Base-by-base conservation (phyloP, 371 early-diverging fungal species). In the Actinomortierella ambigua region DNA sequence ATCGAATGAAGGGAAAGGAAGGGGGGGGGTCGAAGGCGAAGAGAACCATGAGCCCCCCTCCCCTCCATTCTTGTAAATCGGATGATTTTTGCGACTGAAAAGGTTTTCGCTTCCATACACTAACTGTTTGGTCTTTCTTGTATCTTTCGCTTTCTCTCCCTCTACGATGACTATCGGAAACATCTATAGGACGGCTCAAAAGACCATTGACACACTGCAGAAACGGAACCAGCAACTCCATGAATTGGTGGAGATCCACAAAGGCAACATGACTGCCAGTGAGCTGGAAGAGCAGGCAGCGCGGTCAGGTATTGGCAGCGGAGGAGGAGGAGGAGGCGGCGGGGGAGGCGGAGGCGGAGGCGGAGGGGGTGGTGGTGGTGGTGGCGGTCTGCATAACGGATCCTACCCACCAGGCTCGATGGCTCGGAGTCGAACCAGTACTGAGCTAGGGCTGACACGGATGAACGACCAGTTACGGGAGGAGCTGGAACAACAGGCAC, bases 401-500 rank as follows among this genome's bases (percentile, higher is more conserved):
- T 28, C n/a, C 28, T n/a, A 34, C 51, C 24, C 24, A 44, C 14
- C 6, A 57, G 57, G 20, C 42, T 55, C 17, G 14, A 50, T 34
- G 34, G 4, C 34, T 22, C 49, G 42, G 0, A 40, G 39, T 28
- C 55, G 61, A 15, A 59, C 51, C 5, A 14, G 50, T 1, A 57
- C 68, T 0, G 68, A 67, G 17, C 22, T 67, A 8, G 61, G 61
- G n/a, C 42, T 67, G n/a, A 61, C 57, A 3, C 44, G 57, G 18
- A 67, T 61, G 61, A 67, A 61, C 44, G 60, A 69, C 14, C 63
- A 69, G 2, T 57, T 69, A 22, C 49, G 69, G n/a, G 59, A 43
- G 11, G 59, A 63, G 42, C 49, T 69, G 1, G 69, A 63, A 6
- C 69, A 69, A 20, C 40, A 59, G 26, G 53, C 59, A 13, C 63